Percentiles rank a stretch among this genome's conserved stretches.
Conservation (phyloP, 176 grass and related monocot genomes). For the Hyparrhenia diplandra region DNA sequence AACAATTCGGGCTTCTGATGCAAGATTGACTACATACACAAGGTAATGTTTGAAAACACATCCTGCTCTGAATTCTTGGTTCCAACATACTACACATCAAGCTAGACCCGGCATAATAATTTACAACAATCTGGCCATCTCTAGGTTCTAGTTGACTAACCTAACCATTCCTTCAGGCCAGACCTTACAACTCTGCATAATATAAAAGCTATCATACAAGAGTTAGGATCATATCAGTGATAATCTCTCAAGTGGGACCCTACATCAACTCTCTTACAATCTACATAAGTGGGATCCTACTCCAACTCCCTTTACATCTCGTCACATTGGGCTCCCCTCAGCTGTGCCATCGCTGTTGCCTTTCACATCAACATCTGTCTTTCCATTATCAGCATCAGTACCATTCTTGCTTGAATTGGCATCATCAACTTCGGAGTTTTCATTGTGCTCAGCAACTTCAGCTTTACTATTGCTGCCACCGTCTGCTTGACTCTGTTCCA, state of each 20-base stretch:
- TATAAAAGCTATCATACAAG: constrained; percentile 22
- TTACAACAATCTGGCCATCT: constrained; percentile 12
- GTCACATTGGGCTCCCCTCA: neutral
- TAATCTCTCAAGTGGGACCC: neutral
- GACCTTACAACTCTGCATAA: neutral
- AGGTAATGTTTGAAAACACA: neutral
- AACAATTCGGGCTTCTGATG: neutral
- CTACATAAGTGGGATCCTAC: neutral
- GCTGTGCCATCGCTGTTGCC: neutral
- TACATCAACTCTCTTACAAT: neutral
- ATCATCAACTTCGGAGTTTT: neutral
- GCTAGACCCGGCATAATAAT: neutral
- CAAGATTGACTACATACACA: neutral
- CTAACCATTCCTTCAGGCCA: neutral
- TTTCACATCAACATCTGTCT: neutral
- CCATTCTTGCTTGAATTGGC: constrained; percentile 16
- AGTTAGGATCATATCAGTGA: neutral
- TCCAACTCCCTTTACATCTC: neutral
- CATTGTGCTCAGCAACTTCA: constrained; percentile 14
- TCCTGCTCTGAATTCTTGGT: neutral
- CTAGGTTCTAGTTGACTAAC: constrained; percentile 9
- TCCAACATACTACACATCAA: constrained; percentile 1
- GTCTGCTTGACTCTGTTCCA: too few relatives aligned
- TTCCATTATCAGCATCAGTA: neutral
- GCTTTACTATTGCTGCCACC: neutral